phyloP scores from a whole-genome alignment of 148 eudicot species.

The Silene latifolia region DNA sequence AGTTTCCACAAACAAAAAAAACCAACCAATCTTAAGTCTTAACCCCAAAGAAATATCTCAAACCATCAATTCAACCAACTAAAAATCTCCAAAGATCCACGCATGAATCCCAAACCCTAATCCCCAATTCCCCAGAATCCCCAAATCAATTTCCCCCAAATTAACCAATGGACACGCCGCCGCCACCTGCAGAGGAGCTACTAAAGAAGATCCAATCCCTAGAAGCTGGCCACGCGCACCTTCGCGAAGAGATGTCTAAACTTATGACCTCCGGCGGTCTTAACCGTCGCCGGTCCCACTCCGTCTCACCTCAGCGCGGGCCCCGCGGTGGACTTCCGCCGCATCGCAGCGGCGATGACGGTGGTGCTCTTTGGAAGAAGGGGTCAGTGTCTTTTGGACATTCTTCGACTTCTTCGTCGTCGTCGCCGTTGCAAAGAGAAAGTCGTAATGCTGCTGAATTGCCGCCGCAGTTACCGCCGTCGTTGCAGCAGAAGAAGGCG shows the following conservation, averaged over 20 bases:
- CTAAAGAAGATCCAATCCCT: slow-evolving; percentile 73
- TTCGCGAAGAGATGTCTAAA: slow-evolving; percentile 73
- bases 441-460: slow-evolving; percentile 30
- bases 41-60: neutral
- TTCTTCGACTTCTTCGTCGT: slow-evolving; percentile 50
- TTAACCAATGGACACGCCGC: slow-evolving; percentile 23
- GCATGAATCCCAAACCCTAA: slow-evolving; percentile 19
- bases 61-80: neutral
- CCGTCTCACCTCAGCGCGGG: slow-evolving; percentile 67
- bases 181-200: slow-evolving; percentile 66
- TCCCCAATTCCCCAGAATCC: neutral
- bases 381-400: slow-evolving; percentile 54
- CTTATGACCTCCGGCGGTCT: slow-evolving; percentile 37
- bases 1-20: neutral
- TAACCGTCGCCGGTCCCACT: slow-evolving; percentile 49
- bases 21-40: neutral
- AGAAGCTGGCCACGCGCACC: slow-evolving; percentile 75
- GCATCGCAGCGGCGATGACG: slow-evolving; percentile 26
- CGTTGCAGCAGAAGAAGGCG: slow-evolving; percentile 21
- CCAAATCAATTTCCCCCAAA: neutral
- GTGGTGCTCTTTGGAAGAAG: slow-evolving; percentile 37
- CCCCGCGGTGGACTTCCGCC: slow-evolving; percentile 22
- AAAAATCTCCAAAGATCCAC: neutral
- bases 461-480: slow-evolving; percentile 6
- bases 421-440: slow-evolving; percentile 72